Base-by-base conservation (phyloP, 805 yeast species). In the Candida ipomoeae region DNA sequence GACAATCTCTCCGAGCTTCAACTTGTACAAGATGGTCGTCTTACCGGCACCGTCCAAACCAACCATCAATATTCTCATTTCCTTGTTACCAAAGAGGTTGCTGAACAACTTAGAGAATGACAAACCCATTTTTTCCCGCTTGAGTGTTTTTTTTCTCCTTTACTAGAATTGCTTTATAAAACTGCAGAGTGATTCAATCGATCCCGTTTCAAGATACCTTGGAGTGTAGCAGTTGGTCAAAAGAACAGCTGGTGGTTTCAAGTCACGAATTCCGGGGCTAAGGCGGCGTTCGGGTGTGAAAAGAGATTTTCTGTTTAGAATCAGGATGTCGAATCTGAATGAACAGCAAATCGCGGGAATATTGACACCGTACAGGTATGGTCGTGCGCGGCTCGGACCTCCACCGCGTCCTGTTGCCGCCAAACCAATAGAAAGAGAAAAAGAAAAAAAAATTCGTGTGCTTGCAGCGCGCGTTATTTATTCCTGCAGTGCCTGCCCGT, bases 31-130 rank as follows among this genome's bases (percentile, higher is more conserved):
- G 69, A 90, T 91, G 73, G 97, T 90, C 73, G 97, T 90, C 78
- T 90, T 90, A 86, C 97, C 97, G 62, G 97, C 97, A 68, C 96
- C 96, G 74, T 90, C 97, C 65, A 90, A 82, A 77, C 97, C 97
- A 69, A 90, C 97, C 97, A 90, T 90, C 74, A 90, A 84, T 67
- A 90, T 90, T 79, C 97, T 87, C 97, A 90, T 91, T 73, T 90
- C 98, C 79, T 87, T 91, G 77, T 89, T 90, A 78, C 97, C 97
- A 68, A 92, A 88, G 63, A 91, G 94, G 82, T 91, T 92, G 74
- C 85, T 85, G 72, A 92, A 87, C 75, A 91, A 83, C 77, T 89
- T 91, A 59, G 97, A 92, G 75, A 91, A 83, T 64, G 90, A 87
- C 75, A 91, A 80, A 81, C 98, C 98, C 98, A 92, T 91, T 45